phyloP scores from a whole-genome alignment of 148 eudicot genomes.

The Gaultheria prostrata region DNA sequence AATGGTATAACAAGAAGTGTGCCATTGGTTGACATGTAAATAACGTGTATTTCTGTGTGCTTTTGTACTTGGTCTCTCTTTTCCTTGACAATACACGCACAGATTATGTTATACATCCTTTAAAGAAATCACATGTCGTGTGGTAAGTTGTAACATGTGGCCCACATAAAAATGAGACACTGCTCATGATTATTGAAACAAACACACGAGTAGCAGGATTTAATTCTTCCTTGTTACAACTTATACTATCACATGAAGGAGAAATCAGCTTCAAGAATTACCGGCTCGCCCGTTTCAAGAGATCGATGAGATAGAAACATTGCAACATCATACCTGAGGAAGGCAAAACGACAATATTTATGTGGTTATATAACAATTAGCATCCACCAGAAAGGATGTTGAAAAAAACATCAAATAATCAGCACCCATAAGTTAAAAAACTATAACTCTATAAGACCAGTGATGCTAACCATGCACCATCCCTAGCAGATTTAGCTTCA shows the following conservation, averaged over 20 bases:
- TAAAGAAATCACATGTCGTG: not conserved
- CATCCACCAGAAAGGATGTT: not conserved
- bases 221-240: not conserved
- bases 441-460: not conserved
- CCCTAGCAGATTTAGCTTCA: constrained; percentile 98
- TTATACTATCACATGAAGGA: not conserved
- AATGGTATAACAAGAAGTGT: not conserved
- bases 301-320: constrained; percentile 69
- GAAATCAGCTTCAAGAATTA: constrained; percentile 30
- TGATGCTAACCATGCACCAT: constrained; percentile 90
- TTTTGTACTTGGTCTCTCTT: not conserved
- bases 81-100: not conserved
- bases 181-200: not conserved
- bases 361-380: constrained; percentile 11
- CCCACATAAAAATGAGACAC: not conserved
- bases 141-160: not conserved
- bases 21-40: not conserved
- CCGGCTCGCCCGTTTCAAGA: constrained; percentile 74
- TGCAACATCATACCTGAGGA: constrained; percentile 85
- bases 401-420: not conserved
- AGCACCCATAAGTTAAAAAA: constrained; percentile 7
- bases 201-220: not conserved
- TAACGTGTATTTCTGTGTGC: not conserved
- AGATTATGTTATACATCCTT: not conserved
- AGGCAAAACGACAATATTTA: constrained; percentile 9